Percentiles rank a stretch among this genome's conserved stretches.
Evolutionary conservation across 331 rosid genomes (phyloP).

Genomic region (Pyracantha coccinea): DNA sequence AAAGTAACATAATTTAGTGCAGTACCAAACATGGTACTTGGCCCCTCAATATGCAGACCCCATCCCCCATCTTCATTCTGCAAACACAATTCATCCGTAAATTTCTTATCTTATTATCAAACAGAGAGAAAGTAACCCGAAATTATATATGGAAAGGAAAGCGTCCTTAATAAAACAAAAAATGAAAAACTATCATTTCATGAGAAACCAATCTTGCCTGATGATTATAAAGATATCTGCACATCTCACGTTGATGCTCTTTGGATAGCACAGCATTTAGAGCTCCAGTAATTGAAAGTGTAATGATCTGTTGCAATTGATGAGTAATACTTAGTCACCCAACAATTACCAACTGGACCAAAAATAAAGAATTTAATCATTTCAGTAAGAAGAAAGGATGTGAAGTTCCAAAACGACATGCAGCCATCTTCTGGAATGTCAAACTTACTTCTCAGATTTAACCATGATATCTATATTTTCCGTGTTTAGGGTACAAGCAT

Average conservation of each 20-base stretch:
- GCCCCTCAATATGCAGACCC: slow-evolving; percentile 19
- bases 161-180: background rate
- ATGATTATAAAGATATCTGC: slow-evolving; percentile 30
- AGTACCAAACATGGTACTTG: slow-evolving; percentile 17
- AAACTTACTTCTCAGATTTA: background rate
- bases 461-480: background rate
- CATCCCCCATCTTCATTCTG: slow-evolving; percentile 18
- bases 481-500: background rate
- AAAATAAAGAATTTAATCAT: background rate
- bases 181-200: background rate
- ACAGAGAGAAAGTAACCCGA: no score
- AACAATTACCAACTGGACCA: background rate
- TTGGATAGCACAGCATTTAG: slow-evolving; percentile 23
- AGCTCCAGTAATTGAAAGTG: slow-evolving; percentile 29
- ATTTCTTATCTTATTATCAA: background rate
- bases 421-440: background rate
- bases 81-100: background rate
- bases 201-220: slow-evolving; percentile 16
- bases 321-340: background rate
- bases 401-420: background rate
- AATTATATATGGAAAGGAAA: no score
- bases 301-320: slow-evolving; percentile 19
- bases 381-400: background rate
- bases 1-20: slow-evolving; percentile 1
- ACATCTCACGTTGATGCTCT: slow-evolving; percentile 22